Evolutionary conservation across 2,329 filamentous ascomycete genomes (phyloP), one percentile per base, ranked within the genome.

Genomic region (Pezicula radicicola): DNA sequence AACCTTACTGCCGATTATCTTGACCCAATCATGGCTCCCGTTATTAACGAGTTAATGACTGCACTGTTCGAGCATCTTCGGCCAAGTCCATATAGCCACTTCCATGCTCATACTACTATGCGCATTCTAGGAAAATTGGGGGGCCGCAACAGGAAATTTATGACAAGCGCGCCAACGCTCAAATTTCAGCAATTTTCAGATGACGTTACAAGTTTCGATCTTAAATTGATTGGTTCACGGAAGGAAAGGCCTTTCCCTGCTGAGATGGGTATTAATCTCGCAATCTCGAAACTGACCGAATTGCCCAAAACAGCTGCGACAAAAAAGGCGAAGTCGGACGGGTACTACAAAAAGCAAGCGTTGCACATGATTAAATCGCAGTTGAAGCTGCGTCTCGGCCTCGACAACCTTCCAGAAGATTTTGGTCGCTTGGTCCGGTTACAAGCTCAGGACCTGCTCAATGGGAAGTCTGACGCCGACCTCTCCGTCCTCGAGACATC

Each of bases 11-110:
- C 94, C 0, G 94, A 99, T 64, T 99, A 99, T 65, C 76, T 99
- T 13, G 94, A 99, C 62, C 95, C 94, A 0, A 97, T 99, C 63
- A 99, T 99, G 93, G 91, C 93, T 2, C 95, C 94, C 0, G 95
- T 97, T 25, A 97, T 99, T 69, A 93, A 99, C 63, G 94, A 99
- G 66, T 77, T 99, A 42, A 99, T 99, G 94, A 94, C 91, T 44
- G 93, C 93, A 1, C 78, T 99, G 1, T 99, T 96, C 79, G 92
- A 97, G 57, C 95, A 99, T 68, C 79, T 99, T 40, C 89, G 88
- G 62, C 95, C 94, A 7, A 87, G 92, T 56, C 94, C 94, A 0
- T 96, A 99, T 69, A 96, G 89, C 63, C 95, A 99, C 69, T 96
- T 97, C 70, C 93, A 97, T 66, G 90, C 95, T 0, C 94, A 99